Evolutionary conservation across 768 basidiomycete genomes (phyloP).

Genomic region (Trametes gibbosa): DNA sequence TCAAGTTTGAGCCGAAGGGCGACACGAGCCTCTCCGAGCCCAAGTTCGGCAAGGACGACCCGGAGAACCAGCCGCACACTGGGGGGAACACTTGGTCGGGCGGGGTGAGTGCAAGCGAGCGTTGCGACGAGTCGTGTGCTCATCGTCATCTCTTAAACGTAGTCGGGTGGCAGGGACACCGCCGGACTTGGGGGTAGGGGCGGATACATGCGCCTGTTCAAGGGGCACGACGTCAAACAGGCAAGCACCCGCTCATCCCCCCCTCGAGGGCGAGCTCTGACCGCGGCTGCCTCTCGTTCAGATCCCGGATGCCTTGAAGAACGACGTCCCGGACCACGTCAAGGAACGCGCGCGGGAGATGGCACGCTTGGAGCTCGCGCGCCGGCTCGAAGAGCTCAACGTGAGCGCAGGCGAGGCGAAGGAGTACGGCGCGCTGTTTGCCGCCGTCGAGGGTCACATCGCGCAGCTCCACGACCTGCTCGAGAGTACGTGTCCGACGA

Average conservation of each 20-base stretch:
- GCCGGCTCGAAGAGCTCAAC: conserved; percentile 60
- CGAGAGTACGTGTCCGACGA: conserved; percentile 45
- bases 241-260: conserved; percentile 24
- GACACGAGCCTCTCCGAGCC: conserved; percentile 46
- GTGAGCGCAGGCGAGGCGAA: conserved; percentile 56
- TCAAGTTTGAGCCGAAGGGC: conserved; percentile 56
- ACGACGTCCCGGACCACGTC: conserved; percentile 57
- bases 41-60: conserved; percentile 62
- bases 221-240: conserved; percentile 64
- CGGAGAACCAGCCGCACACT: conserved; percentile 48
- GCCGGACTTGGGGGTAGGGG: conserved; percentile 67
- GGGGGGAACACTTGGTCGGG: conserved; percentile 68
- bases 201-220: conserved; percentile 63
- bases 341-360: conserved; percentile 64
- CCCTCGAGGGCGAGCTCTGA: not conserved
- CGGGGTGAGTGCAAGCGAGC: conserved; percentile 40
- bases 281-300: conserved; percentile 15
- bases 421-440: conserved; percentile 51
- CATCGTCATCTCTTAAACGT: not conserved
- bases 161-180: conserved; percentile 67
- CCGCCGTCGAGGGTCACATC: conserved; percentile 59
- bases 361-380: conserved; percentile 60
- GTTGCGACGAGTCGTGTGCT: not conserved
- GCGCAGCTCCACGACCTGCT: conserved; percentile 56
- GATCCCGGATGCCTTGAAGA: conserved; percentile 54